These are phyloP conservation scores for Rhodotorula sp. DNA, from an alignment of 1,284 basidiomycete species.

Conservation along the genomic window DNA sequence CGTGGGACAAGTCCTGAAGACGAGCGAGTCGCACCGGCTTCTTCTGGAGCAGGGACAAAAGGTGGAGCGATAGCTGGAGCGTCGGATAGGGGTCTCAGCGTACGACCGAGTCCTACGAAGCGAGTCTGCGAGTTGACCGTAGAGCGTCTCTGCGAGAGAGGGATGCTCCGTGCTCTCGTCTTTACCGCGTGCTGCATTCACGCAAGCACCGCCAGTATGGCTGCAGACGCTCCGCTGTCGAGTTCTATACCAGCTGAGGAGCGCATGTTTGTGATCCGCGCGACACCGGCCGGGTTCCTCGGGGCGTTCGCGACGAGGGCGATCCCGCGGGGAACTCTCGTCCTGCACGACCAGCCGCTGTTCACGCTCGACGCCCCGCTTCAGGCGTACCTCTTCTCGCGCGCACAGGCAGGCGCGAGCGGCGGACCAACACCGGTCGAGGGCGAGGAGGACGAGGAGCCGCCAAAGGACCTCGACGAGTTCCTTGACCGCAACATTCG, in stretches of 20 bases:
- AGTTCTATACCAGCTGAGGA: not conserved
- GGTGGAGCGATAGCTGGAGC: no score
- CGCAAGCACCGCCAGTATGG: not conserved
- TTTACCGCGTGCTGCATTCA: not conserved
- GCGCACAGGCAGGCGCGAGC: conserved; percentile 12
- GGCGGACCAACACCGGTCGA: conserved; percentile 34
- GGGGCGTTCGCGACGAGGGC: conserved; percentile 33
- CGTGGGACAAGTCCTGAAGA: no score
- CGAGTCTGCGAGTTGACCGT: no score
- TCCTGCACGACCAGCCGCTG: conserved; percentile 42
- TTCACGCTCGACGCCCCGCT: conserved; percentile 41
- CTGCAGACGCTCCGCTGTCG: not conserved
- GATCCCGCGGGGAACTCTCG: conserved; percentile 34
- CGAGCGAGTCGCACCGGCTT: no score
- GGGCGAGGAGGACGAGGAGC: conserved; percentile 33
- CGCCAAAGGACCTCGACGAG: conserved; percentile 25
- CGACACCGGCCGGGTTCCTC: conserved; percentile 33
- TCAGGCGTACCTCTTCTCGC: conserved; percentile 33
- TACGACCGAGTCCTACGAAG: no score
- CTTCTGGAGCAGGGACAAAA: no score
- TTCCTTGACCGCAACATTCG: conserved; percentile 32
- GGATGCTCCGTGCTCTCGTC: no score
- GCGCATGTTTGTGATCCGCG: conserved; percentile 23
- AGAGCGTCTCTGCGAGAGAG: no score
- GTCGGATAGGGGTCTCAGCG: no score